Evolutionary conservation across 371 early-diverging fungal genomes (phyloP), one percentile per base, ranked within the genome.

Genomic region (Mortierella sp.): DNA sequence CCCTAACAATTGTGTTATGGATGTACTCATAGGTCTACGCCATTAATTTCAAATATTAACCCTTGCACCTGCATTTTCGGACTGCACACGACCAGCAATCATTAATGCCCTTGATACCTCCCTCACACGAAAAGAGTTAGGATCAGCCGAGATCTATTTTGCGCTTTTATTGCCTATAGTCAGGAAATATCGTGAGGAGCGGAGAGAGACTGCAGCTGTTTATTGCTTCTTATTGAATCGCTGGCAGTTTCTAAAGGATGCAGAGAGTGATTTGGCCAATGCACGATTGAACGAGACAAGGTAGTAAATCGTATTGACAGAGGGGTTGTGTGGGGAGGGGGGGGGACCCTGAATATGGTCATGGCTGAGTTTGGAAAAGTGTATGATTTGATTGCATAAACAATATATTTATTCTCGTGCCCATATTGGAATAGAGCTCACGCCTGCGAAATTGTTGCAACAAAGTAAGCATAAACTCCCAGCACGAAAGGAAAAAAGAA

Each of bases 401-500:
- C 60, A 51, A 62, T 20, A 20, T 43, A 5, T 35, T 43, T 60
- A 49, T 69, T 26, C 61, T 35, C 45, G 43, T 61, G 5, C 43
- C n/a, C 55, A 24, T 32, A 5, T 26, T 35, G 45, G 20, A 51
- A 58, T 62, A 77, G 84, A 52, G 84, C 84, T 3, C 68, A 83
- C 68, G 83, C 83, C 39, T 84, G 84, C 68, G 83, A 84, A 61
- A 69, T 84, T 40, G 83, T 84, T 0, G 84, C 84, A 0, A 84
- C 75, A 68, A 84, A 83, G 84, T 84, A 75, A 39, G 54, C 24
- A 52, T 1, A 43, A 28, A 20, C 16, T 1, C 4, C 18, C 11
- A 30, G 30, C 30, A 30, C 4, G 4, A 30, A 2, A 1, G 4
- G 24, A 1, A 9, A 3, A 10, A 43, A 24, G 51, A 20, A 4